Base-by-base conservation (phyloP, 2,329 filamentous ascomycete genomes). In the Nemania abortiva region DNA sequence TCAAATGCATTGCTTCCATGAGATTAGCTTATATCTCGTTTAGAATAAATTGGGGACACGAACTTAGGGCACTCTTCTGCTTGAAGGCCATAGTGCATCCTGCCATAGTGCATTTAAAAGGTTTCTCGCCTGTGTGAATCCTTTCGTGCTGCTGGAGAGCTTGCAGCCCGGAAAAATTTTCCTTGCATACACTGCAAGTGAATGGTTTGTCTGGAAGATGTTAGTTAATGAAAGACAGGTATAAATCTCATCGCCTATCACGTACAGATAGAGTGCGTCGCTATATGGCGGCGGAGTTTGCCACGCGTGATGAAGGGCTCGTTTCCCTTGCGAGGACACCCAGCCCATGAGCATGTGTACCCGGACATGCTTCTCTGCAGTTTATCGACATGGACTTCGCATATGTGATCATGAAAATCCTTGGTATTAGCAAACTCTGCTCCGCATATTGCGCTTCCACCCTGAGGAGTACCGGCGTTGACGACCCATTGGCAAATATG, bases 11-110 rank as follows among this genome's bases (percentile, higher is more conserved):
- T n/a, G 89, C 88, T 90, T 71, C 37, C 87, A 86, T 6, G 20
- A 42, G 2, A 31, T 72, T 37, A 68, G 70, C 27, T 7, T 34
- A 57, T 37, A 22, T 29, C 27, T 49, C 27, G 9, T 15, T 15
- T 50, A 20, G 24, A 11, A 37, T 3, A 15, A 22, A 3, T 37
- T 45, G 39, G 22, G 39, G 54, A 54, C 37, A 81, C 86, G 74
- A 84, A 90, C 88, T 91, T 24, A 90, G 81, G 24, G 90, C 89
- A 70, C 88, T 91, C 71, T 91, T 89, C 70, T 91, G 89, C 61
- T 90, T 89, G 74, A 92, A 92, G 0, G 83, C 81, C 75, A 89
- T 89, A 24, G 77, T 79, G 71, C 89, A 91, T 42, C 83, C 83
- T 3, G 77, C 74, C 29, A 77, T 77, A 10, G 80, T 76, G 76